Percentiles rank a stretch among this genome's conserved stretches.
Evolutionary conservation across 352 stramenopile species (phyloP).

Genomic region (Thraustochytrium sp.): DNA sequence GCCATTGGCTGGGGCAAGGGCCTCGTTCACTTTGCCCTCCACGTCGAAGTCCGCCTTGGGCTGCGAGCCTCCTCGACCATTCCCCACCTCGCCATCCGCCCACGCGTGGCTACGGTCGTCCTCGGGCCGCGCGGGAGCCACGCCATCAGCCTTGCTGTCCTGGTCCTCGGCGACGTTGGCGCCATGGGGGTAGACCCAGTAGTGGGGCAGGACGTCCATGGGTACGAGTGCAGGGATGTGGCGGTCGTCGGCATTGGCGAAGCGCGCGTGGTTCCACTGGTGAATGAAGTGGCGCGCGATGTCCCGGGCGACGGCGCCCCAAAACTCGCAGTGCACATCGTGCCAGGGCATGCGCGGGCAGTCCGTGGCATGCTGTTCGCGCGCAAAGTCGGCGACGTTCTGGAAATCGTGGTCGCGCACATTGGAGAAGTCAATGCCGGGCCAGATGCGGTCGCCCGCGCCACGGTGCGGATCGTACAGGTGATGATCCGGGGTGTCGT

Average conservation of each 20-base stretch:
- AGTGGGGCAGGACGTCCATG: slow-evolving; percentile 4
- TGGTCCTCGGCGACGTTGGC: not conserved
- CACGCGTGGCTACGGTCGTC: too few relatives aligned
- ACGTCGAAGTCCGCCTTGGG: too few relatives aligned
- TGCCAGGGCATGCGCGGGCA: slow-evolving; percentile 51
- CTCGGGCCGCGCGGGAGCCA: too few relatives aligned
- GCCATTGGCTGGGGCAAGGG: too few relatives aligned
- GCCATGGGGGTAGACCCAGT: not conserved
- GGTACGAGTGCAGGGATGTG: not conserved
- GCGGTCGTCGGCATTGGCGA: not conserved
- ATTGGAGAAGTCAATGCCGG: slow-evolving; percentile 40
- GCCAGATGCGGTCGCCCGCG: not conserved
- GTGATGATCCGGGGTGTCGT: slow-evolving; percentile 57
- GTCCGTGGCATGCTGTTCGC: not conserved
- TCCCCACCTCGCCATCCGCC: not conserved
- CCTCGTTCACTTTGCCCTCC: too few relatives aligned
- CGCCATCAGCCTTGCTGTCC: too few relatives aligned
- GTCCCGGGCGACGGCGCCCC: slow-evolving; percentile 60
- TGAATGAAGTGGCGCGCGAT: slow-evolving; percentile 80
- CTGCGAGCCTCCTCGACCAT: not conserved
- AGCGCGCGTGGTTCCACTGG: slow-evolving; percentile 66
- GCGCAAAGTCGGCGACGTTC: not conserved
- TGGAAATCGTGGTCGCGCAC: slow-evolving; percentile 2
- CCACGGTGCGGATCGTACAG: not conserved
- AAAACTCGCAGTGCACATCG: slow-evolving; percentile 39